A percentile compares a stretch with the other conserved stretches of the same genome.
Conservation (phyloP, 768 basidiomycete genomes). For the Rhizopogon vesiculosus region DNA sequence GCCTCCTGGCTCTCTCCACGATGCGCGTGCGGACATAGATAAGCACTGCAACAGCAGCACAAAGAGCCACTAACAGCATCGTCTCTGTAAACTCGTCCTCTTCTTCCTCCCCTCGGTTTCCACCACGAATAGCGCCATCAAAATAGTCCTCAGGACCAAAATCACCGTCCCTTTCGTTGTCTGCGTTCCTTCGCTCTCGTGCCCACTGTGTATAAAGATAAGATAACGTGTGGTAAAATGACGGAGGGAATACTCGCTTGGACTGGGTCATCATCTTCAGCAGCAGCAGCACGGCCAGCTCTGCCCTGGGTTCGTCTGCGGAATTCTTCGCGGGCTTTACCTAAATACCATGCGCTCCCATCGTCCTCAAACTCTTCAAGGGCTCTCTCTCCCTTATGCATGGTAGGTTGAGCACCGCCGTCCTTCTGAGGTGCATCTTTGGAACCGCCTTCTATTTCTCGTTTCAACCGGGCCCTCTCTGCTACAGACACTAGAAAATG, state of each 20-base stretch:
- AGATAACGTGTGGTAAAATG: not conserved
- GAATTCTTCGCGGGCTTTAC: constrained; percentile 79
- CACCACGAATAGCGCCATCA: constrained; percentile 59
- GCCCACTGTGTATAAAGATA: constrained; percentile 55
- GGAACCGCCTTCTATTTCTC: constrained; percentile 21
- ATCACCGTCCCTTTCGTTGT: constrained; percentile 68
- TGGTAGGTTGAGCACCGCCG: constrained; percentile 4
- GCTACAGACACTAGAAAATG: constrained; percentile 19
- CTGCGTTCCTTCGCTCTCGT: constrained; percentile 64
- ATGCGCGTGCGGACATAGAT: constrained; percentile 79
- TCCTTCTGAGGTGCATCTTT: constrained; percentile 2
- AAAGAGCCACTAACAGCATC: constrained; percentile 69
- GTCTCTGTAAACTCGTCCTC: constrained; percentile 76
- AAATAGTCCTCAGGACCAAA: constrained; percentile 83
- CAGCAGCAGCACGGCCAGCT: constrained; percentile 23
- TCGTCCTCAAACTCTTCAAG: constrained; percentile 37
- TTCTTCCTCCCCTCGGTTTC: constrained; percentile 58
- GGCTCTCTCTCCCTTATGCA: constrained; percentile 13
- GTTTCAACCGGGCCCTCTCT: constrained; percentile 16
- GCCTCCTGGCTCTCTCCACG: constrained; percentile 65
- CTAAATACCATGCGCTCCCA: constrained; percentile 75
- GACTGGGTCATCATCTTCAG: constrained; percentile 67
- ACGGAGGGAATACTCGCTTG: constrained; percentile 41
- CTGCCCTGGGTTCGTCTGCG: constrained; percentile 47
- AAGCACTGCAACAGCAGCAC: constrained; percentile 66